phyloP scores from a whole-genome alignment of 2,329 filamentous ascomycete genomes.

The Monosporascus ibericus region DNA sequence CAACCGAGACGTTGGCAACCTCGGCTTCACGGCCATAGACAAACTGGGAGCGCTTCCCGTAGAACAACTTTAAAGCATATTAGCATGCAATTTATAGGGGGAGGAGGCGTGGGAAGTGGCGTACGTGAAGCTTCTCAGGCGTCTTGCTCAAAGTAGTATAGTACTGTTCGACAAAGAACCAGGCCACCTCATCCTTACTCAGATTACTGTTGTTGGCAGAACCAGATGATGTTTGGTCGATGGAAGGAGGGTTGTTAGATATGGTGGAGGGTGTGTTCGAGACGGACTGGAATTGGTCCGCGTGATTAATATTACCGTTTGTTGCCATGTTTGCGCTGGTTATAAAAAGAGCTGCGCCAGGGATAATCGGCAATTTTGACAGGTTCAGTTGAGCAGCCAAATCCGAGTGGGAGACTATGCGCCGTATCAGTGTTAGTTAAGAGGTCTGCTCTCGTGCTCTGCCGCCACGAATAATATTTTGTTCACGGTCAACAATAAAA shows the following conservation, averaged over 20 bases:
- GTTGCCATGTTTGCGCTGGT: constrained; percentile 43
- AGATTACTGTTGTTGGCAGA: constrained; percentile 38
- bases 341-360: neutral
- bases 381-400: neutral
- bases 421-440: too few relatives aligned
- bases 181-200: constrained; percentile 90
- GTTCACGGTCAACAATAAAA: too few relatives aligned
- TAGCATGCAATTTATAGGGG: neutral
- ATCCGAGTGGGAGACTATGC: neutral
- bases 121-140: constrained; percentile 83
- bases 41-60: constrained; percentile 92
- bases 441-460: too few relatives aligned
- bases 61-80: constrained; percentile 62
- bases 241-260: constrained; percentile 20
- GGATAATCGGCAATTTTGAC: neutral
- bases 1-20: constrained; percentile 77
- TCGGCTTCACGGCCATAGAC: constrained; percentile 90
- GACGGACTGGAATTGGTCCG: constrained; percentile 31
- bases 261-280: constrained; percentile 28
- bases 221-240: constrained; percentile 23
- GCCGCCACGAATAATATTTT: too few relatives aligned
- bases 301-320: constrained; percentile 47
- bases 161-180: constrained; percentile 99
- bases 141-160: constrained; percentile 95
- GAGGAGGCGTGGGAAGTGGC: constrained; percentile 16